Conservation (phyloP, 2,329 filamentous ascomycete genomes). For the Fusarium sp. region DNA sequence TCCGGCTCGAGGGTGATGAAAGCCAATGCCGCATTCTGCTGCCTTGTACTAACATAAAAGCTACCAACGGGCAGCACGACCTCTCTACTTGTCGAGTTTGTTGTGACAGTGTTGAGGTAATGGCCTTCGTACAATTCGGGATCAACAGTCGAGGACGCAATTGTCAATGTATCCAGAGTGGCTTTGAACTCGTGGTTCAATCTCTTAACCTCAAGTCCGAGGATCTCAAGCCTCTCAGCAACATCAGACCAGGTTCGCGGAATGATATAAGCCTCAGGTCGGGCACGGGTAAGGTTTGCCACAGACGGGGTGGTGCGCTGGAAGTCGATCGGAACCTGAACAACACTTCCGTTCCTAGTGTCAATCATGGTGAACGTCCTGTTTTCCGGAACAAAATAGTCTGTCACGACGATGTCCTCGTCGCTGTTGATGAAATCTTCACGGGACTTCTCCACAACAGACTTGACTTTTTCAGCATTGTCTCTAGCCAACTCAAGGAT, state of each 20-base stretch:
- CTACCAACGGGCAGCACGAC: slow-evolving; percentile 9
- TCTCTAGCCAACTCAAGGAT: slow-evolving; percentile 19
- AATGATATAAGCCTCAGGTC: slow-evolving; percentile 24
- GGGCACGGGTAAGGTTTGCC: slow-evolving; percentile 9
- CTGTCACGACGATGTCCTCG: slow-evolving; percentile 13
- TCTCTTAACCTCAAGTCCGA: slow-evolving; percentile 11
- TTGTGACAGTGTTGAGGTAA: slow-evolving; percentile 20
- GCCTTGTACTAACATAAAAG: slow-evolving; percentile 10
- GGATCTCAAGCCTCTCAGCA: background rate
- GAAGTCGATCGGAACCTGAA: slow-evolving; percentile 21
- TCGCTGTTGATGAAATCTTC: slow-evolving; percentile 23
- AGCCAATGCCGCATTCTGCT: slow-evolving; percentile 24
- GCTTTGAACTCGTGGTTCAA: slow-evolving; percentile 7
- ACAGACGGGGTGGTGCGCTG: slow-evolving; percentile 12
- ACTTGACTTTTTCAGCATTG: slow-evolving; percentile 3
- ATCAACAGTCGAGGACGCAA: slow-evolving; percentile 8
- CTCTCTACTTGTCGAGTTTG: slow-evolving; percentile 11
- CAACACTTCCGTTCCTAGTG: slow-evolving; percentile 4
- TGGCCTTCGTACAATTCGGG: slow-evolving; percentile 19
- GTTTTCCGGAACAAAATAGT: background rate
- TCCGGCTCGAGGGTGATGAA: slow-evolving; percentile 24
- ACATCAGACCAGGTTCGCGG: slow-evolving; percentile 13
- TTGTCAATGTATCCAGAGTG: background rate
- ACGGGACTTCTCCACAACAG: slow-evolving; percentile 6
- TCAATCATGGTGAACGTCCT: slow-evolving; percentile 24